Base-by-base conservation (phyloP, 2,329 filamentous ascomycete genomes). In the Salinomyces thailandicus region DNA sequence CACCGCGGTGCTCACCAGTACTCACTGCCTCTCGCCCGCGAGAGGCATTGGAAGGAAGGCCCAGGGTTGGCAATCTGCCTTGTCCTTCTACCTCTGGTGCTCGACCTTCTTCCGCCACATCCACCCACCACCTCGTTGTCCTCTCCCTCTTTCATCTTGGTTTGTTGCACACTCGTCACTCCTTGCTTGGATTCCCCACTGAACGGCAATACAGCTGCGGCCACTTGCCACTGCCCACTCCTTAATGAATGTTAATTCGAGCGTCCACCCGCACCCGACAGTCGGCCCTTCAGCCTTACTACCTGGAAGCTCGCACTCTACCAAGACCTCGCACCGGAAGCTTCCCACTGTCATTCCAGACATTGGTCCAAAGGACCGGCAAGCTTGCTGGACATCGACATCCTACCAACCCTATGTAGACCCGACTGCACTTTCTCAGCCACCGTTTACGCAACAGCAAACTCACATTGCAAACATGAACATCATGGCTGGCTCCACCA, bases 141-240 rank as follows among this genome's bases (percentile, higher is more conserved):
- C 9, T n/a, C 22, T 26, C n/a, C 22, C n/a, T 26, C 22, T 26
- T n/a, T n/a, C 4, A 26, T 43, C 39, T 49, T 46, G 46, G 39
- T 39, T 40, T 16, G n/a, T n/a, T 31, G 15, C 41, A 29, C 38
- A 29, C 41, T 50, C 45, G 45, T 46, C 48, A 45, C 43, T 50
- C 42, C 48, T 47, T 46, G 41, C 27, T 22, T 38, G 30, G 15
- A 18, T 22, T 22, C 22, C 18, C 19, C 15, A 16, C 36, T 28
- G 20, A n/a, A n/a, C 36, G 26, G 28, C 37, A 22, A 7, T 26
- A 34, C 22, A 18, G 32, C 35, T 32, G 24, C 35, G 9, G 22
- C 29, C 20, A 37, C 19, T 37, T 46, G 46, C 47, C 46, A 39
- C 49, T 48, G 38, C 45, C 41, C 31, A 39, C 38, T 31, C 35